Evolutionary conservation across 2,329 filamentous ascomycete species (phyloP).

Genomic region (Xylaria hypoxylon): DNA sequence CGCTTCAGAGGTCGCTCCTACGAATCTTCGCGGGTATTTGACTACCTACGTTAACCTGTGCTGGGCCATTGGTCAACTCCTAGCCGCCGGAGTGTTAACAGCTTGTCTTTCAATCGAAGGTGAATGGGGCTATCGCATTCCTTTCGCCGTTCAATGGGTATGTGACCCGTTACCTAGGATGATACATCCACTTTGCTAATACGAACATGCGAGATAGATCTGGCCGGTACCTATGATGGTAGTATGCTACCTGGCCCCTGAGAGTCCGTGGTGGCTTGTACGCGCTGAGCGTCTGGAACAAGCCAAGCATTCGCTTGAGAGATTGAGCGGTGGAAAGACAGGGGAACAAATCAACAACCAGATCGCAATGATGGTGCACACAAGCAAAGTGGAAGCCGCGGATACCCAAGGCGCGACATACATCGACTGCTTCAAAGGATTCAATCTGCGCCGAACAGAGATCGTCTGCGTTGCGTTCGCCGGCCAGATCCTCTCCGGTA

Average conservation of each 20-base stretch:
- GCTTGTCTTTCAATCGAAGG: conserved; percentile 51
- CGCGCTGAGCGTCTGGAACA: conserved; percentile 53
- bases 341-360: conserved; percentile 54
- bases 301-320: conserved; percentile 52
- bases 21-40: conserved; percentile 52
- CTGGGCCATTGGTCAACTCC: conserved; percentile 58
- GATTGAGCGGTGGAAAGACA: conserved; percentile 50
- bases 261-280: conserved; percentile 61
- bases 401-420: conserved; percentile 57
- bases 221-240: conserved; percentile 58
- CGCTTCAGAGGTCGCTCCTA: conserved; percentile 53
- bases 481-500: conserved; percentile 52
- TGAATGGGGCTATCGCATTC: conserved; percentile 58
- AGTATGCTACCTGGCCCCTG: conserved; percentile 56
- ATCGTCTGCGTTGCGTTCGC: conserved; percentile 56
- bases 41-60: conserved; percentile 61
- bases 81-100: conserved; percentile 56
- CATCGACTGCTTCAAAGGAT: conserved; percentile 60
- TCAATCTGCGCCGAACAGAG: conserved; percentile 59
- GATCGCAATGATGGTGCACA: conserved; percentile 60
- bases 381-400: conserved; percentile 57
- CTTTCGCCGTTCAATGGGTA: conserved; percentile 59
- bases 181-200: background rate
- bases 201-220: conserved; percentile 36
- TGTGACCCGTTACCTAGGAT: background rate